Percentiles rank a stretch among this genome's conserved stretches.
Evolutionary conservation across 495 filamentous ascomycete genomes (phyloP).

Genomic region (Viridothelium virens): DNA sequence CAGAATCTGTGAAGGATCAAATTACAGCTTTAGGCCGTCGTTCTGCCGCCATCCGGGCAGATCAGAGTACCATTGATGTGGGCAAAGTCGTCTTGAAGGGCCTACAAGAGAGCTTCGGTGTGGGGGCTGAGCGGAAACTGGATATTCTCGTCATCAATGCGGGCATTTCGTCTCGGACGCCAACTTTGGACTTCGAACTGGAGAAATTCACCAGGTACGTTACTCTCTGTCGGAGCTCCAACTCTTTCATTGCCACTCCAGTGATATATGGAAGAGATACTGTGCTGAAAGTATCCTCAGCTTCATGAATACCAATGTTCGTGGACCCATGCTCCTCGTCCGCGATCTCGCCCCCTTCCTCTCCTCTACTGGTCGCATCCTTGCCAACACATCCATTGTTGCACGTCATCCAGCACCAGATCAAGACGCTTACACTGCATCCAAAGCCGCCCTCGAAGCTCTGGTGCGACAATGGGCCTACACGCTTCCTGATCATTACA

Average conservation of each 20-base stretch:
- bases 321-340: conserved; percentile 35
- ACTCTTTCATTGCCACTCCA: too few relatives aligned
- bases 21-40: neutral
- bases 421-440: conserved; percentile 36
- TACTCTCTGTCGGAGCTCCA: neutral
- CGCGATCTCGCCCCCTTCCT: conserved; percentile 44
- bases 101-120: neutral
- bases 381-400: conserved; percentile 48
- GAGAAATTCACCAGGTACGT: neutral
- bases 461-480: conserved; percentile 39
- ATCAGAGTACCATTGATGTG: conserved; percentile 1
- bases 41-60: neutral
- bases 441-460: conserved; percentile 44
- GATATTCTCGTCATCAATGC: conserved; percentile 5
- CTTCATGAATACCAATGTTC: conserved; percentile 36
- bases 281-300: neutral
- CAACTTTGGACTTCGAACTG: neutral
- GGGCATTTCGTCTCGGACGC: neutral
- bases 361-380: conserved; percentile 42
- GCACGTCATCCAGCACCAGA: conserved; percentile 36
- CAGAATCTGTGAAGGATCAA: conserved; percentile 3
- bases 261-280: too few relatives aligned
- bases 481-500: conserved; percentile 34
- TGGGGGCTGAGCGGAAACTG: neutral
- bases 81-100: neutral